A percentile compares a stretch with the other conserved stretches of the same genome.
Conservation (phyloP, 2,329 filamentous ascomycete species). For the Penicillium sp. region DNA sequence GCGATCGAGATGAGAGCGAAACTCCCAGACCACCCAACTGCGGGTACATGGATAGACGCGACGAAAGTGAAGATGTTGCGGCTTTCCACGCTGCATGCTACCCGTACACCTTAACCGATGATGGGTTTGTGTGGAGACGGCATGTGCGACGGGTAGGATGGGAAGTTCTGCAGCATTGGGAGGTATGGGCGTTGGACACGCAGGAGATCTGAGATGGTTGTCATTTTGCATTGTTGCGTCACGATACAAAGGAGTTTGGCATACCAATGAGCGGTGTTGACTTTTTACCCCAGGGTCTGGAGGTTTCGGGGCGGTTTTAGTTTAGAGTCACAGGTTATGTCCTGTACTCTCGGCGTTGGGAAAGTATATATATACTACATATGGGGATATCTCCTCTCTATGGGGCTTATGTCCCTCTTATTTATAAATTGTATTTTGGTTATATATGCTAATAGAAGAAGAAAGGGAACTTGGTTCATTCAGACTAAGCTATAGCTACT, state of each 20-base stretch:
- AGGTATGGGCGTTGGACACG: constrained; percentile 46
- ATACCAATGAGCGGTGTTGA: background rate
- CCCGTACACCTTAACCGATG: constrained; percentile 14
- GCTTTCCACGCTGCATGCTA: background rate
- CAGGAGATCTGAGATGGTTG: constrained; percentile 31
- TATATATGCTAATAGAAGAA: background rate
- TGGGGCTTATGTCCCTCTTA: background rate
- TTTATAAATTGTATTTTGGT: background rate
- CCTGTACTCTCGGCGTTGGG: background rate
- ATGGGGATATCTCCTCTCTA: background rate
- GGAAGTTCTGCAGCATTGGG: constrained; percentile 45
- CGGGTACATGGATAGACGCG: background rate
- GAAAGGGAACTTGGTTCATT: background rate
- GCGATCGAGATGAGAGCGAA: constrained; percentile 20
- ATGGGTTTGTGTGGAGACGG: constrained; percentile 34
- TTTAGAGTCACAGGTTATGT: background rate
- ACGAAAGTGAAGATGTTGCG: background rate
- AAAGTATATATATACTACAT: background rate
- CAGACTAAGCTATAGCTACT: background rate
- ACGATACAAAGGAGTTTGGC: constrained; percentile 1
- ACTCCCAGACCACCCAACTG: background rate
- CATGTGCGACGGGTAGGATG: constrained; percentile 39
- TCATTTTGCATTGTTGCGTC: background rate
- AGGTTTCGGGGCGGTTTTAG: background rate
- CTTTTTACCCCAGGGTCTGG: background rate